Conservation (phyloP, 2,329 filamentous ascomycete species). For the Fusarium guadeloupense region DNA sequence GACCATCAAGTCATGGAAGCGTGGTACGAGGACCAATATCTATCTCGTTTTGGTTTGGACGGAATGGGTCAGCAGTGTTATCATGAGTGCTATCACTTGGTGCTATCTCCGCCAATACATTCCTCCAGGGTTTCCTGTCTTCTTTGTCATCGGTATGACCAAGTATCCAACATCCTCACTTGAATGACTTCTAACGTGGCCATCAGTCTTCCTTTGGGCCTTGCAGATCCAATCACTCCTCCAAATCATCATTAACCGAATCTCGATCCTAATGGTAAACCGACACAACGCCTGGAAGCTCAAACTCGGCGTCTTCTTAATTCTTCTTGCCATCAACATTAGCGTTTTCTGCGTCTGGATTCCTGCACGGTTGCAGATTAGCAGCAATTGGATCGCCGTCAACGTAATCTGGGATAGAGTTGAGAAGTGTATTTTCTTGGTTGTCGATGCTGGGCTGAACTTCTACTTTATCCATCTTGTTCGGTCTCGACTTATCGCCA, state of each 20-base stretch:
- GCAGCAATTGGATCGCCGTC: slow-evolving; percentile 52
- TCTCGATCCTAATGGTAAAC: slow-evolving; percentile 57
- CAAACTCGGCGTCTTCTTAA: slow-evolving; percentile 54
- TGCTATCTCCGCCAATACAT: slow-evolving; percentile 41
- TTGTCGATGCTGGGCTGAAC: slow-evolving; percentile 62
- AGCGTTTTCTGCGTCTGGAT: slow-evolving; percentile 65
- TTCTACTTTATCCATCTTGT: slow-evolving; percentile 61
- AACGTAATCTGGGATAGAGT: slow-evolving; percentile 63
- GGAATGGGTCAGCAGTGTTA: slow-evolving; percentile 38
- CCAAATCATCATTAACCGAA: slow-evolving; percentile 66
- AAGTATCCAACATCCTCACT: accelerated
- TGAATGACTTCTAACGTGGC: neutral
- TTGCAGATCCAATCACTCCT: slow-evolving; percentile 61
- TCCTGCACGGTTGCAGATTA: slow-evolving; percentile 58
- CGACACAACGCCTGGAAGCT: slow-evolving; percentile 49
- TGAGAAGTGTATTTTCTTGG: slow-evolving; percentile 61
- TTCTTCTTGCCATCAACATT: slow-evolving; percentile 61
- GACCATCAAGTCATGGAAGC: slow-evolving; percentile 42
- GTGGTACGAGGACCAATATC: slow-evolving; percentile 35
- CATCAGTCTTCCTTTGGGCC: slow-evolving; percentile 48
- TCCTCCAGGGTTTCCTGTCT: slow-evolving; percentile 35
- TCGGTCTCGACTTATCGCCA: slow-evolving; percentile 55
- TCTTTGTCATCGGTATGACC: slow-evolving; percentile 39
- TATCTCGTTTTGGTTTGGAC: slow-evolving; percentile 41
- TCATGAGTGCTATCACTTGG: slow-evolving; percentile 44